A percentile compares a stretch with the other conserved stretches of the same genome.
Conservation (phyloP, 305 asterid species). For the Nicotiana rustica region DNA sequence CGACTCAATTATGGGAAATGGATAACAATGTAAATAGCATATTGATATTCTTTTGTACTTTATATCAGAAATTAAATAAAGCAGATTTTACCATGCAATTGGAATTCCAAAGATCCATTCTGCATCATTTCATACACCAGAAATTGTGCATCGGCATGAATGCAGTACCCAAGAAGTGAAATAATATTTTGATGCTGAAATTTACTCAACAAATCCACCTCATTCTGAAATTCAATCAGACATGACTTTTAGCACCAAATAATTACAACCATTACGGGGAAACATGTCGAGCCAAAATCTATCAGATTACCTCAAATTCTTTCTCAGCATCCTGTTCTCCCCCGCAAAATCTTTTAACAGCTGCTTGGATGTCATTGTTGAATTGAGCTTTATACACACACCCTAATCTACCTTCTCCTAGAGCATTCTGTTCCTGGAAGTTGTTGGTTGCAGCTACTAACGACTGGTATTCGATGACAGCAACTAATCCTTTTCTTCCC, state of each 20-base stretch:
- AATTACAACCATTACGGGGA: background rate
- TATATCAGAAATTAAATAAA: background rate
- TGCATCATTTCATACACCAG: constrained; percentile 88
- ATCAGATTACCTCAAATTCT: constrained; percentile 71
- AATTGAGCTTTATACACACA: constrained; percentile 78
- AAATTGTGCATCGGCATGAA: constrained; percentile 67
- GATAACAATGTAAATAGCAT: background rate
- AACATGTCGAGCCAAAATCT: constrained; percentile 24
- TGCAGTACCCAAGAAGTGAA: constrained; percentile 80
- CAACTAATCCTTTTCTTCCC: constrained; percentile 67
- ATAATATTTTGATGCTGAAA: constrained; percentile 85
- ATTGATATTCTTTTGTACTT: background rate
- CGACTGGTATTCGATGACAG: constrained; percentile 67
- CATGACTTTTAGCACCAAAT: constrained; percentile 37
- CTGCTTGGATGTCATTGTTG: constrained; percentile 59
- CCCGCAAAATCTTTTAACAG: constrained; percentile 68
- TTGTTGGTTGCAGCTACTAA: constrained; percentile 79
- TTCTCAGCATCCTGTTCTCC: constrained; percentile 65
- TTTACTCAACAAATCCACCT: constrained; percentile 73
- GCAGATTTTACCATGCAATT: constrained; percentile 70
- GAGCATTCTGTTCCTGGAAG: constrained; percentile 61
- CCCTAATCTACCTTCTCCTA: constrained; percentile 83
- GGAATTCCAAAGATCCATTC: constrained; percentile 78
- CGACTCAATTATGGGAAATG: background rate
- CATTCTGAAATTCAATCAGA: constrained; percentile 67